Conservation (phyloP, 176 grass and related monocot species). For the Oryza coarctata region DNA sequence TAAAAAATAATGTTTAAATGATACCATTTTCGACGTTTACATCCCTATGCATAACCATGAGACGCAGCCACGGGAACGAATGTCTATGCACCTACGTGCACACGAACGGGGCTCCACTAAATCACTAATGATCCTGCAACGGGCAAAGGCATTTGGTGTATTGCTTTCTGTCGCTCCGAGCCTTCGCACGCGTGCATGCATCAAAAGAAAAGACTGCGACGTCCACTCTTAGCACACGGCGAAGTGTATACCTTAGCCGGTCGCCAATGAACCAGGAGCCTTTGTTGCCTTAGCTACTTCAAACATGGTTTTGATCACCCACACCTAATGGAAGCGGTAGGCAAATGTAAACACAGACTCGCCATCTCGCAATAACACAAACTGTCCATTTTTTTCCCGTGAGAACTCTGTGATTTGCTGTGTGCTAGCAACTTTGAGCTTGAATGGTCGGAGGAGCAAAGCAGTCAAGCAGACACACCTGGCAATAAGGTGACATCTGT, state of each 20-base stretch:
- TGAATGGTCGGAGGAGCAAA: background rate
- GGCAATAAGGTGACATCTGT: background rate
- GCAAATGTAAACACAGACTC: too few relatives aligned
- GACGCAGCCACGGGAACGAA: background rate
- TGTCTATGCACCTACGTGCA: background rate
- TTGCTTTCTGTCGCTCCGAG: slow-evolving; percentile 42
- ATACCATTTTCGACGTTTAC: too few relatives aligned
- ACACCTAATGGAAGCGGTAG: too few relatives aligned
- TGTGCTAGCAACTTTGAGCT: too few relatives aligned
- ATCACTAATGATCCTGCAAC: too few relatives aligned
- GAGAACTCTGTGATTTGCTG: too few relatives aligned
- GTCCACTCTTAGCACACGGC: slow-evolving; percentile 16
- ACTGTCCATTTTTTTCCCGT: too few relatives aligned
- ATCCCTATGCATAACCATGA: too few relatives aligned
- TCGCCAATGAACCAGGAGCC: background rate
- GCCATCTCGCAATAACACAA: too few relatives aligned
- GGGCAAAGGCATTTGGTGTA: background rate
- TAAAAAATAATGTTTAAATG: too few relatives aligned
- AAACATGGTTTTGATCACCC: too few relatives aligned
- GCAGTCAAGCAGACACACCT: background rate
- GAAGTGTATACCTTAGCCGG: slow-evolving; percentile 7
- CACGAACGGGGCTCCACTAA: background rate
- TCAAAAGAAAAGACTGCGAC: slow-evolving; percentile 4
- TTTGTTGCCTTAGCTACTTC: too few relatives aligned
- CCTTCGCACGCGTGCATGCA: slow-evolving; percentile 33